These are phyloP conservation scores for Kockovaella imperatae DNA, from an alignment of 768 basidiomycete genomes.

Conservation along the genomic window DNA sequence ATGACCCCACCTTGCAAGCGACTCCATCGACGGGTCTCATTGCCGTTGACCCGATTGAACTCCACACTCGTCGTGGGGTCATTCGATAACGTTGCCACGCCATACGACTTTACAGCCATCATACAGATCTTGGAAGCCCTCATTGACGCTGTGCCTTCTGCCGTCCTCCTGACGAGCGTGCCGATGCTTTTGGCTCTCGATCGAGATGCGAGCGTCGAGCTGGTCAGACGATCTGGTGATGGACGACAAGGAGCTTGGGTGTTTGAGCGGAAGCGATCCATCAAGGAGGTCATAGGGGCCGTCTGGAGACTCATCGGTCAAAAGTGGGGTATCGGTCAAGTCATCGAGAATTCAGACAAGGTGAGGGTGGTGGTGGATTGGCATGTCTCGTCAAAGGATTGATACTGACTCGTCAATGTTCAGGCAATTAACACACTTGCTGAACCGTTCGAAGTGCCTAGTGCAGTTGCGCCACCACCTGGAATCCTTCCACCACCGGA, in stretches of 20 bases:
- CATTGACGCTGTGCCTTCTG: slow-evolving; percentile 65
- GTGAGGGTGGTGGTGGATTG: slow-evolving; percentile 21
- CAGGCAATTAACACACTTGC: slow-evolving; percentile 52
- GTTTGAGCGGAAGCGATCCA: slow-evolving; percentile 46
- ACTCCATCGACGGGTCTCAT: slow-evolving; percentile 26
- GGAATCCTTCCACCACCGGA: slow-evolving; percentile 51
- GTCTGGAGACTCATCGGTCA: slow-evolving; percentile 64
- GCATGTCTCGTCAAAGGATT: neutral
- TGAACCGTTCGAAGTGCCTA: slow-evolving; percentile 46
- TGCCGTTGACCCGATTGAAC: slow-evolving; percentile 35
- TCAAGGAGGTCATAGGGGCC: slow-evolving; percentile 59
- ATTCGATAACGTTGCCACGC: slow-evolving; percentile 50
- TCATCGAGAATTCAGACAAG: slow-evolving; percentile 44
- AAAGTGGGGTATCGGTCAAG: slow-evolving; percentile 59
- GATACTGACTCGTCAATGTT: neutral
- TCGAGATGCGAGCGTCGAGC: slow-evolving; percentile 47
- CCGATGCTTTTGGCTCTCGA: slow-evolving; percentile 82
- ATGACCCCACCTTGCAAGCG: slow-evolving; percentile 8
- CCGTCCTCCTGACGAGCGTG: slow-evolving; percentile 65
- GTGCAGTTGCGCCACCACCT: slow-evolving; percentile 38
- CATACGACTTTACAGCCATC: slow-evolving; percentile 68
- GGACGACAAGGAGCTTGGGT: slow-evolving; percentile 47
- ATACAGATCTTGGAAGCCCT: slow-evolving; percentile 60
- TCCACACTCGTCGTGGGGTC: slow-evolving; percentile 16
- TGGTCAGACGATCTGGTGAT: slow-evolving; percentile 36